phyloP scores from a whole-genome alignment of 352 stramenopile genomes.

The Thraustotheca clavata region DNA sequence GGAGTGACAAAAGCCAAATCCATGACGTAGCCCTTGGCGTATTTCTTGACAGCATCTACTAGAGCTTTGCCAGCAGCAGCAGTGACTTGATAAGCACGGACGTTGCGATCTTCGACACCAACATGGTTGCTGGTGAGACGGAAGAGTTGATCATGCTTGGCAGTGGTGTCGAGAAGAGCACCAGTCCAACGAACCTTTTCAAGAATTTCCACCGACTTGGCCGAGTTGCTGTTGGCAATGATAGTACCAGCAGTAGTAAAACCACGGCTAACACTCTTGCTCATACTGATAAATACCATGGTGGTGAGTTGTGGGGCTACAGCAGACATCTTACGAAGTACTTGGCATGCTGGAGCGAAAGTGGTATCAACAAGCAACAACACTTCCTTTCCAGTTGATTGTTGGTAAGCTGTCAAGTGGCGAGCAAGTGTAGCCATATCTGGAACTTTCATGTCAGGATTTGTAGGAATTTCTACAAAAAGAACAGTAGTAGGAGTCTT shows the following conservation, averaged over 20 bases:
- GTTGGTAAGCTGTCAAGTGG: constrained; percentile 21
- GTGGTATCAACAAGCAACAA: constrained; percentile 25
- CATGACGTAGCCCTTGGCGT: constrained; percentile 13
- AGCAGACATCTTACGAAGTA: constrained; percentile 11
- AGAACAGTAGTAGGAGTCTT: constrained; percentile 19
- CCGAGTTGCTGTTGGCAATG: constrained; percentile 10
- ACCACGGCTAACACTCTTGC: constrained; percentile 20
- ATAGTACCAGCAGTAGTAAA: constrained; percentile 20
- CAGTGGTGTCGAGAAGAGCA: constrained; percentile 14
- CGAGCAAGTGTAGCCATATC: constrained; percentile 19
- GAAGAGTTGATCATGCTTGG: constrained; percentile 17
- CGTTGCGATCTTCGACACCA: constrained; percentile 13
- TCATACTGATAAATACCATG: constrained; percentile 22
- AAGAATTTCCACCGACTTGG: constrained; percentile 4
- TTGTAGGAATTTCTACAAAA: constrained; percentile 26
- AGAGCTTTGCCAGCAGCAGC: background rate
- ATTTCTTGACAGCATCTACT: constrained; percentile 4
- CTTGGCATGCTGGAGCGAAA: constrained; percentile 20
- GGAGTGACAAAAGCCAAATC: constrained; percentile 19
- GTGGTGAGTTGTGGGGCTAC: constrained; percentile 16
- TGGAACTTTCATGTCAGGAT: constrained; percentile 27
- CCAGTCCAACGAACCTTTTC: constrained; percentile 14
- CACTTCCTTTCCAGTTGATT: constrained; percentile 22
- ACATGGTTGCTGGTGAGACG: constrained; percentile 20
- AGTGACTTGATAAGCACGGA: constrained; percentile 14